Percentiles rank a stretch among this genome's conserved stretches.
Evolutionary conservation across 2,329 filamentous ascomycete species (phyloP).

Genomic region (Venturia carpophila): DNA sequence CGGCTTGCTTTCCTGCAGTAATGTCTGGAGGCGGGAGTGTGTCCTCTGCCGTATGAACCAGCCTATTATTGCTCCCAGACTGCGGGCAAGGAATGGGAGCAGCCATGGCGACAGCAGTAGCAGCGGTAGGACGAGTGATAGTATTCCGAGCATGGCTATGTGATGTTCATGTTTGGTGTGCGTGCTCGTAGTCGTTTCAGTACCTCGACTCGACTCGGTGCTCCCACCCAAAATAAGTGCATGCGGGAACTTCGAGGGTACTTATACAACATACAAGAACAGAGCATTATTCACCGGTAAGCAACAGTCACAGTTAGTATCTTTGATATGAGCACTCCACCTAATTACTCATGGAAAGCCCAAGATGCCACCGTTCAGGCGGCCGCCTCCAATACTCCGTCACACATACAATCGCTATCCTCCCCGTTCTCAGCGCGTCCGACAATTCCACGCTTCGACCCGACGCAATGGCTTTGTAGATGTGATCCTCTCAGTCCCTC

Average conservation of each 20-base stretch:
- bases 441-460: not conserved
- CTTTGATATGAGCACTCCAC: not conserved
- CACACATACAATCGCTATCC: not conserved
- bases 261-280: not conserved
- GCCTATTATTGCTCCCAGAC: constrained; percentile 23
- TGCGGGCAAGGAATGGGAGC: constrained; percentile 11
- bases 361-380: not conserved
- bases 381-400: not conserved
- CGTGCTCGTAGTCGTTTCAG: not conserved
- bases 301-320: not conserved
- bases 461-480: not conserved
- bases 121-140: not conserved
- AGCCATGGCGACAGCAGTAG: constrained; percentile 14
- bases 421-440: not conserved
- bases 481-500: constrained; percentile 28
- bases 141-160: constrained; percentile 7
- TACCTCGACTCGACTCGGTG: not conserved
- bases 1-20: not conserved
- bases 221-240: not conserved
- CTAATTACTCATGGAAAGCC: not conserved
- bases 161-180: constrained; percentile 1
- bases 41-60: constrained; percentile 26
- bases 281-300: not conserved
- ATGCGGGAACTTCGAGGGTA: not conserved
- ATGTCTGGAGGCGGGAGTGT: constrained; percentile 25